Percentiles rank a stretch among this genome's conserved stretches.
phyloP scores from a whole-genome alignment of 148 eudicot species.

The Spergularia marina region DNA sequence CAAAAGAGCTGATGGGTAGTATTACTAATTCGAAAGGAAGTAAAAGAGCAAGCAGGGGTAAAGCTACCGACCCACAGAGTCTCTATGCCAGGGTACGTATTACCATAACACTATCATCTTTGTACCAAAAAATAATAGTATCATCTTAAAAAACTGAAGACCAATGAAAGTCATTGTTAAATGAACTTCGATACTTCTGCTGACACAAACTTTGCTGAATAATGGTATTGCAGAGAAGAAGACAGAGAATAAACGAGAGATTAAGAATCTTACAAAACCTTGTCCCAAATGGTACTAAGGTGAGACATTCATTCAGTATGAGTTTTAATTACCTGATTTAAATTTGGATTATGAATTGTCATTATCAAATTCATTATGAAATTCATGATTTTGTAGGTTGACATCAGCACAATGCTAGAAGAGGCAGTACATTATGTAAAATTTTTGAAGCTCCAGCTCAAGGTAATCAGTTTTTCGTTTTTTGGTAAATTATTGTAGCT shows the following conservation, averaged over 20 bases:
- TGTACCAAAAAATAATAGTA: no score
- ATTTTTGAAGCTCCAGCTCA: slow-evolving; percentile 67
- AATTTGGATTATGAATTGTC: background rate
- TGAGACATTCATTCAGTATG: slow-evolving; percentile 14
- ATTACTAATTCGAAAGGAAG: slow-evolving; percentile 37
- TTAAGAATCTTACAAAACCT: slow-evolving; percentile 66
- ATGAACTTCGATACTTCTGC: background rate
- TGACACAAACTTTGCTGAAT: background rate
- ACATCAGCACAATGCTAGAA: slow-evolving; percentile 81
- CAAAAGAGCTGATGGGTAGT: slow-evolving; percentile 1
- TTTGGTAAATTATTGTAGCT: no score
- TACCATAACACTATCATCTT: background rate
- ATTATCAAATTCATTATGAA: background rate
- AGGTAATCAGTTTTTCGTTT: slow-evolving; percentile 27
- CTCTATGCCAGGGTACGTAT: slow-evolving; percentile 75
- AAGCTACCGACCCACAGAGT: slow-evolving; percentile 93
- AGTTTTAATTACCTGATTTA: no score
- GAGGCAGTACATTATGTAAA: slow-evolving; percentile 79
- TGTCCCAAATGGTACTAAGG: slow-evolving; percentile 91
- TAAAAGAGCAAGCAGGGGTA: slow-evolving; percentile 57
- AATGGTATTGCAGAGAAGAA: slow-evolving; percentile 49
- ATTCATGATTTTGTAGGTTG: slow-evolving; percentile 42
- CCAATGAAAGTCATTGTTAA: no score
- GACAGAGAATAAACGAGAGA: slow-evolving; percentile 75
- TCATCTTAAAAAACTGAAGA: no score